Evolutionary conservation across 345 rosid genomes (phyloP).

Genomic region (Anacardium occidentale): DNA sequence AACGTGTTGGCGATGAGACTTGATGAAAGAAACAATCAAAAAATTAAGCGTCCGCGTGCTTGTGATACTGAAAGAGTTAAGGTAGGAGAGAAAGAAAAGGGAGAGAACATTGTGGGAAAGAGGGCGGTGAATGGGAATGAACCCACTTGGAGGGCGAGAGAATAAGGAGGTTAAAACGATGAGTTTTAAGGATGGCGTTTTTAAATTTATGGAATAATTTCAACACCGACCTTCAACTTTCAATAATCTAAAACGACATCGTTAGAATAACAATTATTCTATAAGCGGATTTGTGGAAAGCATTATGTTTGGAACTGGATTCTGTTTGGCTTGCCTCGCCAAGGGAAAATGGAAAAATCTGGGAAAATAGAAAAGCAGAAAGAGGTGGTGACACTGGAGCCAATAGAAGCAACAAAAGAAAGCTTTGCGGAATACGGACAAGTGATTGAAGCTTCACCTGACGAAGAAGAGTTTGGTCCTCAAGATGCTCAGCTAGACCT

Average conservation of each 20-base stretch:
- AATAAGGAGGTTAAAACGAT: not conserved
- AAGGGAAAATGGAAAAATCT: not conserved
- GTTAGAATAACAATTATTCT: too few species aligned
- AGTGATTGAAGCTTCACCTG: conserved; percentile 54
- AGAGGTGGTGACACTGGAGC: conserved; percentile 42
- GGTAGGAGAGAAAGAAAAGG: conserved; percentile 63
- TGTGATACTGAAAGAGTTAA: conserved; percentile 47
- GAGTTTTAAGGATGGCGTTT: too few species aligned
- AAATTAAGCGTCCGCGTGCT: conserved; percentile 68
- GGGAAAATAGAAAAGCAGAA: not conserved
- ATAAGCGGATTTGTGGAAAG: too few species aligned
- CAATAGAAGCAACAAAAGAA: conserved; percentile 68
- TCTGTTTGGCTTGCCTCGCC: not conserved
- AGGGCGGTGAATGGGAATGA: conserved; percentile 39
- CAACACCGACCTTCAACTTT: too few species aligned
- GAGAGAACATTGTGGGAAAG: conserved; percentile 39
- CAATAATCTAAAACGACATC: too few species aligned
- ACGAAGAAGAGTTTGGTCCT: conserved; percentile 65
- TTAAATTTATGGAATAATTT: too few species aligned
- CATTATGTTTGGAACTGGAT: not conserved
- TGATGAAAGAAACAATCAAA: conserved; percentile 57
- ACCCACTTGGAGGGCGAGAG: conserved; percentile 36
- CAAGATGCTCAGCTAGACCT: conserved; percentile 76
- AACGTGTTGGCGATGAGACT: conserved; percentile 42
- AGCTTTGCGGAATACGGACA: conserved; percentile 74